Evolutionary conservation across 2,329 filamentous ascomycete genomes (phyloP).

Genomic region (Aspergillus novoparasiticus): DNA sequence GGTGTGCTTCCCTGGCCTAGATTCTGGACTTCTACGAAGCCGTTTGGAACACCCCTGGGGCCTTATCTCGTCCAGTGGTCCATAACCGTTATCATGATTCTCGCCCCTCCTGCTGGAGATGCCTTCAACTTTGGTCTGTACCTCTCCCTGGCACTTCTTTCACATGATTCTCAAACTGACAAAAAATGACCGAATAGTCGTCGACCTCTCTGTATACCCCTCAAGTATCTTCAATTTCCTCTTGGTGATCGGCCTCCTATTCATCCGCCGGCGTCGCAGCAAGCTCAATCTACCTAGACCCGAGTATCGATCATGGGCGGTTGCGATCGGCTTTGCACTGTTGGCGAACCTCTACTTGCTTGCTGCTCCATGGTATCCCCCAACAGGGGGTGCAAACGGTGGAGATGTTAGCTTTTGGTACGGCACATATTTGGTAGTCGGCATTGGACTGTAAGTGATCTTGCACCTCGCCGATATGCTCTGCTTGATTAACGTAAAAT

Average conservation of each 20-base stretch:
- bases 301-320: constrained; percentile 63
- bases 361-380: constrained; percentile 73
- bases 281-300: constrained; percentile 52
- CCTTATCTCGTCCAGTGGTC: constrained; percentile 62
- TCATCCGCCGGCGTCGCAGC: constrained; percentile 59
- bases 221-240: constrained; percentile 59
- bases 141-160: background rate
- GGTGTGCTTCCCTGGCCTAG: constrained; percentile 62
- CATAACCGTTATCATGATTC: constrained; percentile 62
- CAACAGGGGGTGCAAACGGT: constrained; percentile 58
- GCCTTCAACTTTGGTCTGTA: constrained; percentile 61
- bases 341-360: constrained; percentile 63
- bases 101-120: constrained; percentile 63
- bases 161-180: background rate
- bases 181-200: constrained; percentile 45
- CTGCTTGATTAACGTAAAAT: background rate
- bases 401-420: constrained; percentile 76
- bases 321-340: constrained; percentile 61
- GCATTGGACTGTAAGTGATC: constrained; percentile 62
- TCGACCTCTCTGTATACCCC: constrained; percentile 63
- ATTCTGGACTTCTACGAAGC: constrained; percentile 65
- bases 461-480: background rate
- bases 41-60: constrained; percentile 65
- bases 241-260: constrained; percentile 59
- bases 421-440: constrained; percentile 67